A percentile compares a stretch with the other conserved stretches of the same genome.
Conservation (phyloP, 192 early-diverging fungal species). For the Backusella australiensis region DNA sequence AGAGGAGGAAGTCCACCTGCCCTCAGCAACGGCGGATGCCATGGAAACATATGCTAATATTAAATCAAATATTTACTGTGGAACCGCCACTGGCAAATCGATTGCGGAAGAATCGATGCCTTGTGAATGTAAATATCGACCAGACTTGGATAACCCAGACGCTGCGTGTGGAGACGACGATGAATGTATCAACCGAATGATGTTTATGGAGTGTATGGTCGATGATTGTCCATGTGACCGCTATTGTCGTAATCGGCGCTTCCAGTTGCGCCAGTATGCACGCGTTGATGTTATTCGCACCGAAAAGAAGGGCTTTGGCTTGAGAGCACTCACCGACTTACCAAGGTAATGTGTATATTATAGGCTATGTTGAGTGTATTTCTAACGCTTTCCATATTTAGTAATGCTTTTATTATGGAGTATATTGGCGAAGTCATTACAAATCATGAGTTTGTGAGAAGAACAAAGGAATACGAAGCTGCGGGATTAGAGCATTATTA, state of each 20-base stretch:
- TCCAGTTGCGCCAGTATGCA: slow-evolving; percentile 84
- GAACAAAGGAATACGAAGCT: slow-evolving; percentile 77
- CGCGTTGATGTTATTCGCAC: slow-evolving; percentile 85
- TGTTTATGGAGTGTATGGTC: slow-evolving; percentile 90
- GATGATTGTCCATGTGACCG: slow-evolving; percentile 86
- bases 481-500: slow-evolving; percentile 92
- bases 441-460: slow-evolving; percentile 74
- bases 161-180: slow-evolving; percentile 87
- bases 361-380: background rate
- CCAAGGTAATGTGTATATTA: slow-evolving; percentile 49
- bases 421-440: slow-evolving; percentile 96
- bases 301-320: slow-evolving; percentile 92
- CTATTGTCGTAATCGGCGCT: slow-evolving; percentile 90
- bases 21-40: slow-evolving; percentile 48
- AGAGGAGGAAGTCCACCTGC: slow-evolving; percentile 12
- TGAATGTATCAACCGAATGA: slow-evolving; percentile 90
- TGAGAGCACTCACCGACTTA: slow-evolving; percentile 67
- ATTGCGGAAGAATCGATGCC: slow-evolving; percentile 69
- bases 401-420: slow-evolving; percentile 93
- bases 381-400: slow-evolving; percentile 14
- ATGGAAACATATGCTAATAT: slow-evolving; percentile 66
- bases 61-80: slow-evolving; percentile 65
- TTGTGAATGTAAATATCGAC: slow-evolving; percentile 76
- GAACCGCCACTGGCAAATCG: slow-evolving; percentile 66
- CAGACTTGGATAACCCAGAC: slow-evolving; percentile 54